Base-by-base conservation (phyloP, 257 asterid genomes). In the Anisodus tanguticus region DNA sequence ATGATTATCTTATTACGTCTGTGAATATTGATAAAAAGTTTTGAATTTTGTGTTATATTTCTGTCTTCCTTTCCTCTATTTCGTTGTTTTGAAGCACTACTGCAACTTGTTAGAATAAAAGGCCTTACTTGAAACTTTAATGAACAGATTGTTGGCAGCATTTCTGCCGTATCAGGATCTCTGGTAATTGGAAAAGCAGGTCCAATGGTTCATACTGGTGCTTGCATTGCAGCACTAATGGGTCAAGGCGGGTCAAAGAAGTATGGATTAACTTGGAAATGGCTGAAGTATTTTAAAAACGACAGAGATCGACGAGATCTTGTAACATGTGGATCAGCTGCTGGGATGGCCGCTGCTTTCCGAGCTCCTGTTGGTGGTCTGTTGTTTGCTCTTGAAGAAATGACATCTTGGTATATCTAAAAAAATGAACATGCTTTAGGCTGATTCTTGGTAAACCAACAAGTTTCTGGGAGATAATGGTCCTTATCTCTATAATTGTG, bases 291-390 rank as follows among this genome's bases (percentile, higher is more conserved):
- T 90, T 94, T 94, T 80, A 90, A 94, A 85, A 96, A 94, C 80
- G 99, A 96, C 84, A 89, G 94, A 69, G 99, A 96, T 88, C 89
- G 95, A 64, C 90, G 98, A 83, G 99, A 96, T 90, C 93, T 96
- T 82, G 97, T 95, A 51, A 95, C 98, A 54, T 94, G 98, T 85
- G 99, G 99, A 83, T 90, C 98, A 79, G 98, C 99, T 88, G 98
- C 98, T 51, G 99, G 99, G 77, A 95, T 95, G 80, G 97, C 98
- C 87, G 98, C 98, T 86, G 98, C 99, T 85, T 95, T 95, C 89
- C 98, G 99, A 85, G 94, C 98, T 85, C 99, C 99, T 80, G 98
- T 93, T 85, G 99, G 99, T 71, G 99, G 99, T 43, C 88, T 95
- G 85, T 85, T 95, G 86, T 95, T 95, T 86, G 96, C 98, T 82